Base-by-base conservation (phyloP, 2,329 filamentous ascomycete species). In the Fusarium denticulatum region DNA sequence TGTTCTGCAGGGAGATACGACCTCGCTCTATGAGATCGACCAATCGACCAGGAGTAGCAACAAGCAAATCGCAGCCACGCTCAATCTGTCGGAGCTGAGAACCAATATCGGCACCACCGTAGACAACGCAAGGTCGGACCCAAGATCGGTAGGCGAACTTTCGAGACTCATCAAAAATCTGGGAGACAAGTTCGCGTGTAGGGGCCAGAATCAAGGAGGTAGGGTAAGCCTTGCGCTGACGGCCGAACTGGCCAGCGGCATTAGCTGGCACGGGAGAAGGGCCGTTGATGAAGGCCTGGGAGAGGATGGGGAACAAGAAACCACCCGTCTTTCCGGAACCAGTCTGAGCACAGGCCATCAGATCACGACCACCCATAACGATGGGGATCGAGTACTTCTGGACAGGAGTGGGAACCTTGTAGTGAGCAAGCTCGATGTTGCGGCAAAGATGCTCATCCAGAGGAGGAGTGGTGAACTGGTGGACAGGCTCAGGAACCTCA, bases 361-460 rank as follows among this genome's bases (percentile, higher is more conserved):
- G 88, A 85, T 99, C 96, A 86, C 96, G 95, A 74, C 96, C 96
- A 78, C 92, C 93, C 94, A 97, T 97, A 82, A 99, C 96, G 80
- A 99, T 99, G 76, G 96, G 96, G 65, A 99, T 97, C 8, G 96
- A 98, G 88, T 99, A 98, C 85, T 99, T 99, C 86, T 99, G 96
- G 60, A 99, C 96, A 32, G 96, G 96, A 4, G 96, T 99, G 62
- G 96, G 96, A 50, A 95, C 92, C 84, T 96, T 95, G 90, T 99
- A 99, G 80, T 93, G 93, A 73, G 96, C 94, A 62, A 98, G 89
- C 82, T 94, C 92, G 81, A 99, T 98, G 90, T 98, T 99, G 85
- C 86, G 87, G 80, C 98, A 88, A 53, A 99, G 88, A 81, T 98
- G 96, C 83, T 97, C 93, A 81, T 99, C 96, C 77, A 99, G 89